Percentiles rank a stretch among this genome's conserved stretches.
Evolutionary conservation across 805 yeast species (phyloP).

Genomic region (Priceomyces castillae): DNA sequence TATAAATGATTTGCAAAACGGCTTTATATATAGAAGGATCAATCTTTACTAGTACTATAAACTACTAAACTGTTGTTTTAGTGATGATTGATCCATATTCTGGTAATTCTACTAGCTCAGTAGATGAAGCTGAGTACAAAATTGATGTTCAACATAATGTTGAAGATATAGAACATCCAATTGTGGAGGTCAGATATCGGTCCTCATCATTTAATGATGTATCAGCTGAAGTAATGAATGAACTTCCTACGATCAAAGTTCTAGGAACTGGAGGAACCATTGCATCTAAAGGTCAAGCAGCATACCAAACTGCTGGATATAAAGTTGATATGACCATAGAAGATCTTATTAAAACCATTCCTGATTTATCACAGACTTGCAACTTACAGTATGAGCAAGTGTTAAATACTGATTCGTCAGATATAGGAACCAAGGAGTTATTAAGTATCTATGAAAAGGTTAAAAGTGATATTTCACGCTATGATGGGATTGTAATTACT

Average conservation of each 20-base stretch:
- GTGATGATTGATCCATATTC: too few relatives aligned
- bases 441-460: constrained; percentile 46
- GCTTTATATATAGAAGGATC: too few relatives aligned
- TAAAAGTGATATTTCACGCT: constrained; percentile 40
- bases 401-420: constrained; percentile 60
- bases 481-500: constrained; percentile 62
- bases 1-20: neutral
- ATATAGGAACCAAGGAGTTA: constrained; percentile 47
- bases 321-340: constrained; percentile 44
- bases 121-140: constrained; percentile 9
- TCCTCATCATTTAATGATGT: constrained; percentile 5
- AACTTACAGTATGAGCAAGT: constrained; percentile 61
- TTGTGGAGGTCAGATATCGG: constrained; percentile 35
- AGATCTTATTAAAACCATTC: constrained; percentile 51
- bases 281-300: constrained; percentile 39
- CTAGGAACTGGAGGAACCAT: constrained; percentile 48
- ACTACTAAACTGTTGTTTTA: too few relatives aligned
- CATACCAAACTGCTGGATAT: constrained; percentile 44
- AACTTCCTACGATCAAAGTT: constrained; percentile 37
- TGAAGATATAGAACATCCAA: constrained; percentile 28
- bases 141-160: constrained; percentile 21
- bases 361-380: constrained; percentile 53
- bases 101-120: neutral
- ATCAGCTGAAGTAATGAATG: neutral
- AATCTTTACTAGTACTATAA: too few relatives aligned